Base-by-base conservation (phyloP, 83 land plant species). In the Thuja plicata region DNA sequence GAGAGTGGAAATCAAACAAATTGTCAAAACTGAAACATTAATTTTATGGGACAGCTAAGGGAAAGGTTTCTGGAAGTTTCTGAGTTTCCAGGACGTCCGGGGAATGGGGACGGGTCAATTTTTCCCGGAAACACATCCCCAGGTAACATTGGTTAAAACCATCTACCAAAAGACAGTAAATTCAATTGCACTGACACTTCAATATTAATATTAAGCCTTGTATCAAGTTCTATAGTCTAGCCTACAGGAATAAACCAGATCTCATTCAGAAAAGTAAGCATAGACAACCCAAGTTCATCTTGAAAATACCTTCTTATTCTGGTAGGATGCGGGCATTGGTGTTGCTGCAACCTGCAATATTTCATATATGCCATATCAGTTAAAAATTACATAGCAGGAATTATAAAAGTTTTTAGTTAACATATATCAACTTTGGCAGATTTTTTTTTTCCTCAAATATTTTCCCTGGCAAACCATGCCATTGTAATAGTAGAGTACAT, bases 271-370 rank as follows among this genome's bases (percentile, higher is more conserved):
- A n/a, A 78, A 88, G 90, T 30, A 11, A 55, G 19, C 16, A 43
- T 8, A 77, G 11, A 35, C 4, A 70, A 16, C 10, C 21, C 16
- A 8, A 62, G 45, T 71, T 46, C 70, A 34, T 32, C 73, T 37
- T 37, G 45, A 74, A 81, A 86, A 10, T 62, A 77, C 84, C 57
- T 50, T 94, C 90, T 92, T 95, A 79, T 96, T 94, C 37, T 88
- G 91, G 54, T 91, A 93, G 27, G 88, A 34, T 74, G 92, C 95
- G 11, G 98, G 99, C 96, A 97, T 94, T 10, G 94, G 94, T 24
- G 92, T 95, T 30, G 95, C 92, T 1, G 98, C 97, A 57, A 97
- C 90, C 89, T 95, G 94, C 60, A 43, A 76, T 30, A 87, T 60
- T 86, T n/a, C 40, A 86, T 6, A 86, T 13, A 19, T 4, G 1